Evolutionary conservation across 192 early-diverging fungal genomes (phyloP).

Genomic region (Chytriomyces hyalinus): DNA sequence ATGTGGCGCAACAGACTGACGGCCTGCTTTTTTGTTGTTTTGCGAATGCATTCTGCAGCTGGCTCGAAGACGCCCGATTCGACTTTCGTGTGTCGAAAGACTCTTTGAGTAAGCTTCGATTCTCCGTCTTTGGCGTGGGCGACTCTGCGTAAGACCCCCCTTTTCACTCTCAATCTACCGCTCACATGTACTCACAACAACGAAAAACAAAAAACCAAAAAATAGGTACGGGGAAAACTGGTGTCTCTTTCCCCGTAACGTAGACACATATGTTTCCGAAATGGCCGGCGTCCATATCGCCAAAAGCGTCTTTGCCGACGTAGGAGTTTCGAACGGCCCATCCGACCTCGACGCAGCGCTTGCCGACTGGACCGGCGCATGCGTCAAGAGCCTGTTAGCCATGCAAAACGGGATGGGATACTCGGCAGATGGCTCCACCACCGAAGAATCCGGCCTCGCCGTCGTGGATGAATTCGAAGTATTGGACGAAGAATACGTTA

Average conservation of each 20-base stretch:
- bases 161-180: too few relatives aligned
- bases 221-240: constrained; percentile 61
- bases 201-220: too few relatives aligned
- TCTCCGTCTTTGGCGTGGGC: constrained; percentile 74
- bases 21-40: constrained; percentile 37
- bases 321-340: constrained; percentile 27
- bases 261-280: constrained; percentile 65
- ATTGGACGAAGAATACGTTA: constrained; percentile 34
- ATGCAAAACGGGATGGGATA: background rate
- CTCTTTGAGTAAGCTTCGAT: constrained; percentile 58
- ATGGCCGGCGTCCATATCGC: constrained; percentile 64
- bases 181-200: too few relatives aligned
- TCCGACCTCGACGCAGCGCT: constrained; percentile 1
- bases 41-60: constrained; percentile 54
- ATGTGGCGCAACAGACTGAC: too few relatives aligned
- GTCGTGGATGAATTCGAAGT: constrained; percentile 31
- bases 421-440: background rate
- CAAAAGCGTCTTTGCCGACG: constrained; percentile 49
- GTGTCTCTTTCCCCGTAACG: constrained; percentile 57
- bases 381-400: background rate
- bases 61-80: constrained; percentile 41
- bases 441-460: background rate
- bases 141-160: constrained; percentile 52
- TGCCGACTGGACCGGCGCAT: constrained; percentile 12
- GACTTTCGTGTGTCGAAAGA: constrained; percentile 66